Conservation (phyloP, 2,329 filamentous ascomycete genomes). For the Colletotrichum simmondsii region DNA sequence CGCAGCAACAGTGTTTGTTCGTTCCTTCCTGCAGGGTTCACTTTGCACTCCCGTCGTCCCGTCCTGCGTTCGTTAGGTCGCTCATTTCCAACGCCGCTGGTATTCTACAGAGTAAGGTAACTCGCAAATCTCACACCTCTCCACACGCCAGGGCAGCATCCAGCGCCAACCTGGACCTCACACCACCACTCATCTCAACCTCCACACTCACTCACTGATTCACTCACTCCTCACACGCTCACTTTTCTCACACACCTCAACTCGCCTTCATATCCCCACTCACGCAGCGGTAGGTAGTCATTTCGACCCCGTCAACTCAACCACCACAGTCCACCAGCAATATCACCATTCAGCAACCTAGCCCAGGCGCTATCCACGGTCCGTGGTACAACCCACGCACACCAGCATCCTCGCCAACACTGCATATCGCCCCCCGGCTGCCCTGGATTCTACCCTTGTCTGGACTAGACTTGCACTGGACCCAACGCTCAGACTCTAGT, state of each 20-base stretch:
- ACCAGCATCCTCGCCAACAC: not conserved
- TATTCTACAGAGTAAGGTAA: too few relatives aligned
- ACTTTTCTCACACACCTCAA: not conserved
- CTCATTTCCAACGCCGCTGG: too few relatives aligned
- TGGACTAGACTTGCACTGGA: constrained; percentile 12
- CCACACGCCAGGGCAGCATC: not conserved
- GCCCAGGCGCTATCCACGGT: constrained; percentile 14
- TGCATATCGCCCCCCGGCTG: not conserved
- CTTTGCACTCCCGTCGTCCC: constrained; percentile 18
- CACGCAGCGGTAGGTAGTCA: not conserved
- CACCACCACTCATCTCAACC: not conserved
- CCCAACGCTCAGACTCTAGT: constrained; percentile 23
- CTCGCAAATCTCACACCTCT: not conserved
- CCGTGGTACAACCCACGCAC: constrained; percentile 4
- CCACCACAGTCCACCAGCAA: not conserved
- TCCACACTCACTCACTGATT: constrained; percentile 23
- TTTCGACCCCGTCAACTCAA: not conserved
- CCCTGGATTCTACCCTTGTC: constrained; percentile 6
- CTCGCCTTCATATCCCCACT: not conserved
- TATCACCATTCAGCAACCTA: not conserved
- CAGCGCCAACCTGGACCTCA: not conserved
- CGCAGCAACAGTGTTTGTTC: not conserved
- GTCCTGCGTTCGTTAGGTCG: not conserved
- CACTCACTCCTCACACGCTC: not conserved
- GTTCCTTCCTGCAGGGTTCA: constrained; percentile 17